Evolutionary conservation across 768 basidiomycete genomes (phyloP), one percentile per base, ranked within the genome.

Genomic region (Serendipita sp.): DNA sequence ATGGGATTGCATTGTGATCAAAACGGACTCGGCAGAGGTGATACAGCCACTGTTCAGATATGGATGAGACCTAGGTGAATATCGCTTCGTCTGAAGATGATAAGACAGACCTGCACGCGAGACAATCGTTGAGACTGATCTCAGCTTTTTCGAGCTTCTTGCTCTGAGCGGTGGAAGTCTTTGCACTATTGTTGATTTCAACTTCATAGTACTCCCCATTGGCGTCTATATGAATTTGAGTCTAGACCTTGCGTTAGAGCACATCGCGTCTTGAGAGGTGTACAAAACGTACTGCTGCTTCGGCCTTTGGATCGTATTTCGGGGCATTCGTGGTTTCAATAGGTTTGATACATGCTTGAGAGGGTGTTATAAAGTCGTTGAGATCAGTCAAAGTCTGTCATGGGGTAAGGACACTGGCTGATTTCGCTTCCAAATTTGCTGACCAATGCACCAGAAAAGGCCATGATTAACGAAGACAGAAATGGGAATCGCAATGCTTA

Each of bases 301-400:
- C 70, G 29, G 75, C 76, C 46, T 73, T 72, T 13, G 68, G 60
- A 3, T 70, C 80, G 73, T 76, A 80, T 73, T 70, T 70, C 44
- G 66, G 63, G 48, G n/a, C 11, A 80, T 79, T 6, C 75, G 73
- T 65, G 80, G 77, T 69, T 65, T 84, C 79, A 27, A 98, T 91
- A 0, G 96, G 95, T 71, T 97, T 96, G 75, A 98, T 97, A 74
- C 96, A 99, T 18, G 88, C 88, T 75, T 97, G 95, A 1, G 92
- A 88, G 1, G 96, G 96, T 0, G 91, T 88, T 46, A 99, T 90
- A 73, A 93, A 99, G 74, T 98, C 96, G 73, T 97, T 97, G 60
- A 98, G 80, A 74, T 95, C 94, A 18, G 91, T 91, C 53, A 97
- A 76, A 6, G 88, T 93, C 91, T 93, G 66, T 62, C 67, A 55